Base-by-base conservation (phyloP, 768 basidiomycete genomes). In the Auriscalpium orientale region DNA sequence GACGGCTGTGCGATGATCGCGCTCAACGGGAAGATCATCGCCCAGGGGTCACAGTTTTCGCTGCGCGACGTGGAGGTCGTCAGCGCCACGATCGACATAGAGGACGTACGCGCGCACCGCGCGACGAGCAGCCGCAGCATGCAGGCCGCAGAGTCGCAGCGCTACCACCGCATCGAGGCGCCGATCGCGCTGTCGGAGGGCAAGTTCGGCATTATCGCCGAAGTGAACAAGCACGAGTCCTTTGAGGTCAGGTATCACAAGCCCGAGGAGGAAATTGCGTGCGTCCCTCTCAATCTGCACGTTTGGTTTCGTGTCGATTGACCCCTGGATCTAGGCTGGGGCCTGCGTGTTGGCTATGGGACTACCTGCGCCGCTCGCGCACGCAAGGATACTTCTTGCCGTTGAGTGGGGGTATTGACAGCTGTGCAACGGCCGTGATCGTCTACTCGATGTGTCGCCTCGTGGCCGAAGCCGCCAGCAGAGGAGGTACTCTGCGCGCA, bases 311-410 rank as follows among this genome's bases (percentile, higher is more conserved):
- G 22, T 44, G 37, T 8, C 13, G 28, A 43, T 40, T 15, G 16
- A 21, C 33, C 38, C 36, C 9, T 11, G n/a, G 45, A 48, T 16
- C 6, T 47, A 98, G 95, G 2, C 75, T 98, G 2, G 97, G 97
- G 5, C 97, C 97, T 8, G 97, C 95, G 15, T 98, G 97, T 67
- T 99, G 97, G 97, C 77, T 99, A n/a, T 99, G 97, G 97, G 97
- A 99, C 68, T 99, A 98, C 66, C 82, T 99, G 34, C 81, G 97
- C 38, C 84, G 97, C 46, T 98, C 95, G 6, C 78, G 91, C 9
- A 92, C 88, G 0, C 90, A 93, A 61, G 97, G 97, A 3, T 98
- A 95, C 72, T 98, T 98, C 65, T 72, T 98, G 20, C 95, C 97
- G 0, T 77, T 99, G 13, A 94, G 91, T 55, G 95, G 97, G 9